A percentile compares a stretch with the other conserved stretches of the same genome.
Conservation (phyloP, 495 filamentous ascomycete genomes). For the Glutinoglossum americanum region DNA sequence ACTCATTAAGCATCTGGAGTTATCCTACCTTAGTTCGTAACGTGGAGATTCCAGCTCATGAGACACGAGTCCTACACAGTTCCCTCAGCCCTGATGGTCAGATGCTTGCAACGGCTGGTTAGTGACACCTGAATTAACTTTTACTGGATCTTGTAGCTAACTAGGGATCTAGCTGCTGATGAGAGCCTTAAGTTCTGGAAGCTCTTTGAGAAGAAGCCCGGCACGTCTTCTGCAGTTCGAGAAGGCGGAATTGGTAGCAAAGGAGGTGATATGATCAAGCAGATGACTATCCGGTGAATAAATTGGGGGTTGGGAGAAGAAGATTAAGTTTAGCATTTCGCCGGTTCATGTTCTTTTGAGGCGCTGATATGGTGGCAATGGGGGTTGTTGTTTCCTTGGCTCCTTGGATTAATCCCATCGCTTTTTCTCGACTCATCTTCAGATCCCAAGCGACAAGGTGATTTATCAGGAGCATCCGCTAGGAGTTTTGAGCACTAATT, state of each 20-base stretch:
- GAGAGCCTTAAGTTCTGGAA: conserved; percentile 99
- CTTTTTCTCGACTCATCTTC: too few relatives aligned
- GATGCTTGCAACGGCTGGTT: conserved; percentile 79
- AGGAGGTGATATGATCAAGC: conserved; percentile 58
- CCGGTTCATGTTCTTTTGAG: not conserved
- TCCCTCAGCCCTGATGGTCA: conserved; percentile 90
- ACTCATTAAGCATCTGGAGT: conserved; percentile 95
- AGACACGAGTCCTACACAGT: conserved; percentile 88
- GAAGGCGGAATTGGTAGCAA: conserved; percentile 37
- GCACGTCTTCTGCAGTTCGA: conserved; percentile 32
- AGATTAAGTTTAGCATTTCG: not conserved
- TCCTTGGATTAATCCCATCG: too few relatives aligned
- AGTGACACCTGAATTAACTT: conserved; percentile 6
- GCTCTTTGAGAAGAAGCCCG: conserved; percentile 94
- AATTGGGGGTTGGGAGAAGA: not conserved
- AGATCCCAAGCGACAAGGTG: not conserved
- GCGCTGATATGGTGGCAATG: not conserved
- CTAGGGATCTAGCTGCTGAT: conserved; percentile 40
- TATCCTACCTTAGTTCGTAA: conserved; percentile 92
- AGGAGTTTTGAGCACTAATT: not conserved
- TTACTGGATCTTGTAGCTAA: conserved; percentile 6
- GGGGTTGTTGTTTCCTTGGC: not conserved
- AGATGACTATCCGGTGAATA: conserved; percentile 84
- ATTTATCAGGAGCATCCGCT: not conserved
- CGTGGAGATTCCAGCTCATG: conserved; percentile 96